These are phyloP conservation scores for Basidiobolus heterosporus DNA, from an alignment of 371 early-diverging fungal genomes.

Conservation along the genomic window DNA sequence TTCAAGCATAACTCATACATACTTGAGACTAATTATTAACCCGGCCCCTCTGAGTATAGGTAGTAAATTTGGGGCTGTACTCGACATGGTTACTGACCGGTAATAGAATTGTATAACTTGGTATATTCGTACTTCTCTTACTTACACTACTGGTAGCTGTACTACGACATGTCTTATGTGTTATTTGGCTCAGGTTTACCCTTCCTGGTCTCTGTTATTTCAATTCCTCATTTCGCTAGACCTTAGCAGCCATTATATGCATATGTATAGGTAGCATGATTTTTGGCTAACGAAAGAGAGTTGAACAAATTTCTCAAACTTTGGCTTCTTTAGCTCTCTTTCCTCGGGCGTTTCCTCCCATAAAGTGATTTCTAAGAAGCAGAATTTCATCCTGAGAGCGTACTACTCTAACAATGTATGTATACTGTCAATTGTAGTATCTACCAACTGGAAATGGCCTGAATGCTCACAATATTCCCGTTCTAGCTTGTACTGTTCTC, in stretches of 20 bases:
- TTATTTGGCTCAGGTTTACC: constrained; percentile 55
- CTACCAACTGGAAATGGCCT: no score
- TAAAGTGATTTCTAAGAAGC: constrained; percentile 55
- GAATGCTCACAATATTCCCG: no score
- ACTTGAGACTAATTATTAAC: background rate
- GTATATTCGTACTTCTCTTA: background rate
- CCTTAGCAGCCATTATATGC: constrained; percentile 91
- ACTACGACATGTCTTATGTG: constrained; percentile 84
- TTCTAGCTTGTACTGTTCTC: constrained; percentile 61
- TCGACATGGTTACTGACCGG: constrained; percentile 96
- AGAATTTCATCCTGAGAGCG: constrained; percentile 56
- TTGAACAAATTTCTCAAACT: no score
- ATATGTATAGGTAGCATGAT: constrained; percentile 72
- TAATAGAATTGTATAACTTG: constrained; percentile 11
- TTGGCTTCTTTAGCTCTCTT: constrained; percentile 50
- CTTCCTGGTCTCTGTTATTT: constrained; percentile 53
- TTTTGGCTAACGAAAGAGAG: no score
- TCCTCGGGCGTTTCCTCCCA: constrained; percentile 75
- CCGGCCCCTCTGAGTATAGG: constrained; percentile 24
- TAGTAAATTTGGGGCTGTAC: constrained; percentile 84
- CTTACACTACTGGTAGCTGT: constrained; percentile 23
- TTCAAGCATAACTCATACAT: background rate
- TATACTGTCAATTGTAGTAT: no score
- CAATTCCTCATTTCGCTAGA: constrained; percentile 83
- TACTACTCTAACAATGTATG: constrained; percentile 79